Evolutionary conservation across 2,329 filamentous ascomycete species (phyloP).

Genomic region (Tolypocladium amazonense): DNA sequence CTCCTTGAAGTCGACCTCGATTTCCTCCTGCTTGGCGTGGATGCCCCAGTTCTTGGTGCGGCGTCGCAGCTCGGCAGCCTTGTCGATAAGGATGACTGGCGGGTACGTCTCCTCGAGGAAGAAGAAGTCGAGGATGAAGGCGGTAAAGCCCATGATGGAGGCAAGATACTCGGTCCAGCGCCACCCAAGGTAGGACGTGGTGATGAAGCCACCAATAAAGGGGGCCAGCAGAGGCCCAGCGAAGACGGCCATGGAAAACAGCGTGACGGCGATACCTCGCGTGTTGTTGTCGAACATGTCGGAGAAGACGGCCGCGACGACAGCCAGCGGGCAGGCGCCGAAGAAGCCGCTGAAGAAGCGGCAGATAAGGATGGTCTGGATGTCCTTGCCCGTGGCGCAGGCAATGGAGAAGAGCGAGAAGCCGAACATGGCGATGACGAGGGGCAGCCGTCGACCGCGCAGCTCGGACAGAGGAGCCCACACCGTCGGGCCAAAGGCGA

Average conservation of each 20-base stretch:
- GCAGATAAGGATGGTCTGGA: slow-evolving; percentile 59
- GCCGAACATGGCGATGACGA: slow-evolving; percentile 53
- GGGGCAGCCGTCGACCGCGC: slow-evolving; percentile 52
- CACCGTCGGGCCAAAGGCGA: slow-evolving; percentile 60
- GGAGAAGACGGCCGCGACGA: slow-evolving; percentile 61
- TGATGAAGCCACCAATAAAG: slow-evolving; percentile 59
- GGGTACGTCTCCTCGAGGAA: slow-evolving; percentile 63
- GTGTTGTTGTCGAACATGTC: slow-evolving; percentile 60
- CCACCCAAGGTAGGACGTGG: slow-evolving; percentile 54
- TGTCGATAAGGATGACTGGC: slow-evolving; percentile 50
- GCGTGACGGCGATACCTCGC: slow-evolving; percentile 37
- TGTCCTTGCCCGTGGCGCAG: slow-evolving; percentile 53
- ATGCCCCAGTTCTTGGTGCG: slow-evolving; percentile 60
- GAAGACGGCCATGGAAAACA: slow-evolving; percentile 44
- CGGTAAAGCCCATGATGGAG: slow-evolving; percentile 51
- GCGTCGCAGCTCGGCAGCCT: slow-evolving; percentile 50
- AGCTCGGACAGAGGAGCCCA: slow-evolving; percentile 67
- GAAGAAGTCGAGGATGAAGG: slow-evolving; percentile 48
- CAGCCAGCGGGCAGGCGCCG: slow-evolving; percentile 56
- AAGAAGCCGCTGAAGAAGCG: slow-evolving; percentile 68
- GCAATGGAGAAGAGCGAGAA: slow-evolving; percentile 61
- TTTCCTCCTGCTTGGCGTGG: slow-evolving; percentile 62
- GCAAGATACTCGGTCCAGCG: slow-evolving; percentile 61
- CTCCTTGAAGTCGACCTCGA: slow-evolving; percentile 54
- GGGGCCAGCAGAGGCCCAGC: slow-evolving; percentile 57